These are phyloP conservation scores for Nigrospora sphaerica DNA, from an alignment of 2,329 filamentous ascomycete genomes.

Conservation along the genomic window DNA sequence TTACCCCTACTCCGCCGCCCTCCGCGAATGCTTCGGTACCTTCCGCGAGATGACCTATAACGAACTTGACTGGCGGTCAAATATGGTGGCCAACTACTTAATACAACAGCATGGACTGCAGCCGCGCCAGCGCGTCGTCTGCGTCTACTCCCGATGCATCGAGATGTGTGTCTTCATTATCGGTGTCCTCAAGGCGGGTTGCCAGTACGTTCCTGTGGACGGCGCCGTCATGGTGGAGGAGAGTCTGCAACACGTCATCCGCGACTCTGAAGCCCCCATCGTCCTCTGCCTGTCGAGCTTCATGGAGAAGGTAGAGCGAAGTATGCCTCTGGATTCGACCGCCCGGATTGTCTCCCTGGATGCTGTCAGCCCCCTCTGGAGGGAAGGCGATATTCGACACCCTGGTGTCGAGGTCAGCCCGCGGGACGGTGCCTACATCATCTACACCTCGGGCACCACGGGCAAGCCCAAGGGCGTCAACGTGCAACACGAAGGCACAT, in stretches of 20 bases:
- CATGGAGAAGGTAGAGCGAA: constrained; percentile 1
- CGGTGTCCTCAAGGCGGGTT: not conserved
- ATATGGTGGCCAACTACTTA: constrained; percentile 1
- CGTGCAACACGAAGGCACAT: not conserved
- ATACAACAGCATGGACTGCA: not conserved
- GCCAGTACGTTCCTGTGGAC: constrained; percentile 1
- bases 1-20: not conserved
- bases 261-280: not conserved
- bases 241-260: constrained; percentile 1
- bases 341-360: not conserved
- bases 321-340: not conserved
- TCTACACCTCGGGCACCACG: constrained; percentile 1
- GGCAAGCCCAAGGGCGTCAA: constrained; percentile 1
- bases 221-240: constrained; percentile 1
- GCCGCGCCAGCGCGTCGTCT: constrained; percentile 1
- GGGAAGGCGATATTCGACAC: not conserved
- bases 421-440: not conserved
- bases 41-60: not conserved
- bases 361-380: not conserved
- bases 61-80: constrained; percentile 1
- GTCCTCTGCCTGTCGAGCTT: not conserved
- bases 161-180: not conserved
- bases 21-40: constrained; percentile 1
- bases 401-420: not conserved
- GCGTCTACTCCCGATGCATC: not conserved